These are phyloP conservation scores for Urostyla sp. DNA, from an alignment of 73 alveolate genomes.

Conservation along the genomic window DNA sequence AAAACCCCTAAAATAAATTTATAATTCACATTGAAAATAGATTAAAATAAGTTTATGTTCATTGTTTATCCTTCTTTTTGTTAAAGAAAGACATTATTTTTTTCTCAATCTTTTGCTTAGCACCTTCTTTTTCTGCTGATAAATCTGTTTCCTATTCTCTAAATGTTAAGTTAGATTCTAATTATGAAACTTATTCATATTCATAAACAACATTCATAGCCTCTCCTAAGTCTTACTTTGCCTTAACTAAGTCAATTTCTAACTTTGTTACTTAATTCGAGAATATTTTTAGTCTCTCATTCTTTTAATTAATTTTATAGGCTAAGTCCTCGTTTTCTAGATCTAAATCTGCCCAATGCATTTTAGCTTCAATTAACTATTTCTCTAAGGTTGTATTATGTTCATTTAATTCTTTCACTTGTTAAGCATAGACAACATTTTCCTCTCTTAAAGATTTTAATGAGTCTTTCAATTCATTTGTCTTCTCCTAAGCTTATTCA, in stretches of 20 bases:
- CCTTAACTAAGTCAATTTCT: slow-evolving; percentile 36
- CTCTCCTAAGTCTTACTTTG: slow-evolving; percentile 54
- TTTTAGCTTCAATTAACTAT: slow-evolving; percentile 31
- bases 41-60: no score
- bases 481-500: not conserved
- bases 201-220: slow-evolving; percentile 53
- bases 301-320: slow-evolving; percentile 2
- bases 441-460: slow-evolving; percentile 14
- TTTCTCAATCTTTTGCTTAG: no score
- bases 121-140: no score
- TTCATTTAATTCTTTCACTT: not conserved
- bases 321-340: slow-evolving; percentile 37
- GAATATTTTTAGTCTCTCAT: slow-evolving; percentile 25
- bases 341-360: slow-evolving; percentile 43
- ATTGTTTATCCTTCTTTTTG: no score
- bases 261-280: slow-evolving; percentile 24
- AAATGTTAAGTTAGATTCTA: no score
- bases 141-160: no score
- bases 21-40: no score
- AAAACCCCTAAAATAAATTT: no score
- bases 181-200: slow-evolving; percentile 29
- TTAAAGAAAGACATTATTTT: no score
- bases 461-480: not conserved
- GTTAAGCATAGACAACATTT: not conserved
- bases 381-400: not conserved